Evolutionary conservation across 345 rosid genomes (phyloP).

Genomic region (Bruguiera sexangula): DNA sequence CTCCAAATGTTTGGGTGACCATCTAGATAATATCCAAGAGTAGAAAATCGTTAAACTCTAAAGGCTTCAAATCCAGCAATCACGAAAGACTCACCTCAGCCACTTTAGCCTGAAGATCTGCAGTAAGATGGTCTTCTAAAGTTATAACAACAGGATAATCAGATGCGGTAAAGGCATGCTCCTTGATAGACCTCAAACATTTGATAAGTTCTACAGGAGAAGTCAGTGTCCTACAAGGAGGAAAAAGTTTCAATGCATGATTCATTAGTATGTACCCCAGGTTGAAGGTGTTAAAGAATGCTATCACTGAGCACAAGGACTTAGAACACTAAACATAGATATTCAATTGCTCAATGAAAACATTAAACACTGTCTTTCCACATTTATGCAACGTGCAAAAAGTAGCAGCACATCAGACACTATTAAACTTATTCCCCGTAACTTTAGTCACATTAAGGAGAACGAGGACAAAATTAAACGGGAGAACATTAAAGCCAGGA

Average conservation of each 20-base stretch:
- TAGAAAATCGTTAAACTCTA: constrained; percentile 14
- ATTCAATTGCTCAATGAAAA: no score
- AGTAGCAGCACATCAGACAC: not conserved
- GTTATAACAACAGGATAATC: constrained; percentile 89
- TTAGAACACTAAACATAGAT: no score
- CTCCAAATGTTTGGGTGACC: constrained; percentile 74
- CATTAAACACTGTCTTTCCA: no score
- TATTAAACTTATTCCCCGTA: not conserved
- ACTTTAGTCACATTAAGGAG: not conserved
- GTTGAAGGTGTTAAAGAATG: not conserved
- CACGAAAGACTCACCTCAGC: constrained; percentile 51
- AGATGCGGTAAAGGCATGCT: constrained; percentile 68
- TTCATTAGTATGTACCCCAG: no score
- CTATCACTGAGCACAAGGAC: not conserved
- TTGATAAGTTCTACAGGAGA: constrained; percentile 65
- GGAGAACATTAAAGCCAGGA: not conserved
- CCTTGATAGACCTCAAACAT: constrained; percentile 72
- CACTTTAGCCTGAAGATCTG: constrained; percentile 81
- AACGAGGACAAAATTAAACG: not conserved
- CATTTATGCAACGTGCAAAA: no score
- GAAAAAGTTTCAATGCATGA: constrained; percentile 5
- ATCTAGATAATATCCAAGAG: constrained; percentile 48
- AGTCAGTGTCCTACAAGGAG: constrained; percentile 68
- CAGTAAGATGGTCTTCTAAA: constrained; percentile 92
- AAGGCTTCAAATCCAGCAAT: constrained; percentile 7